Evolutionary conservation across 1,284 basidiomycete genomes (phyloP), one percentile per base, ranked within the genome.

Genomic region (Takashimella koratensis): DNA sequence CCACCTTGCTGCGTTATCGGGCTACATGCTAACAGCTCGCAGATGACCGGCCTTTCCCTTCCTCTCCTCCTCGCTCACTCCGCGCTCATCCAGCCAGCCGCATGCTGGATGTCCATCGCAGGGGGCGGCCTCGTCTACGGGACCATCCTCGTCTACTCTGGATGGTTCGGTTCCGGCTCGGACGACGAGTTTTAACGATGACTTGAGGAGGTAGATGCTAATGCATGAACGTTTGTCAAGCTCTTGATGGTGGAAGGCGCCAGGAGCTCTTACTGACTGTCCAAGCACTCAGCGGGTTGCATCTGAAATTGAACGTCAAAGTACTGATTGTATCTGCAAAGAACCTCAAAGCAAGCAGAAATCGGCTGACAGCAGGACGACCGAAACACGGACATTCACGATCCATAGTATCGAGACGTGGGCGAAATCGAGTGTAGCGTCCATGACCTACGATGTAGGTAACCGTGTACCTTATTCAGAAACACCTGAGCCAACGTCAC

Each of bases 61-160:
- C 96, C 96, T 0, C 80, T 98, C 49, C 85, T 97, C 24, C 83
- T 98, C 40, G 87, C 92, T 4, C 96, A 98, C 67, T 88, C 95
- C 2, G 86, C 87, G 56, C 81, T 98, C 57, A 97, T 98, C 66
- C 80, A 83, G 53, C 81, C 84, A 1, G 84, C 84, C 12, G 96
- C 96, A 25, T 92, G 88, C 74, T 85, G 83, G 66, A 97, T 98
- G 95, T 92, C 90, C 24, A 90, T 97, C 57, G 80, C 87, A 25
- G 96, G 96, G 22, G 96, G 96, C 75, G 88, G 86, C 36, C 80
- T 98, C 58, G 92, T 98, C 2, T 98, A 98, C 71, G 90, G 88
- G 4, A 98, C 96, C 10, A 96, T 95, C 63, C 63, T 92, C 59
- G 84, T 88, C 12, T 95, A 94, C 71, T 83, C 86, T 44, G 88